phyloP scores from a whole-genome alignment of 2,329 filamentous ascomycete genomes.

The Beauveria australis region DNA sequence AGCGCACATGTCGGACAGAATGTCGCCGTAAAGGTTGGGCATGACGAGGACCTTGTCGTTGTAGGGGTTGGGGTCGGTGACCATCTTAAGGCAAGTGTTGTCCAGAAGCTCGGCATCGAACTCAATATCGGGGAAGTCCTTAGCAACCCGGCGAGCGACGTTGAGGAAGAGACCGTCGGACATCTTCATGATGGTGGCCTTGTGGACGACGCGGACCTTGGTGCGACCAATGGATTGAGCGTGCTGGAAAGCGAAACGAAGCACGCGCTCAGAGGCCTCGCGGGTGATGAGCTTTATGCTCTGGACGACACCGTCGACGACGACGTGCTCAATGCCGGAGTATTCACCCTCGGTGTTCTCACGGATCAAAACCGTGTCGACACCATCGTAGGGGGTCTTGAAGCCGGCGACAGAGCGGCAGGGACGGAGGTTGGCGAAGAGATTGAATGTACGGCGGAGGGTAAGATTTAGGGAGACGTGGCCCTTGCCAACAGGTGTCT shows the following conservation, averaged over 20 bases:
- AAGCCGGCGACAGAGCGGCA: slow-evolving; percentile 95
- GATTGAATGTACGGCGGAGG: slow-evolving; percentile 97
- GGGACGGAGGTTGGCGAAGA: slow-evolving; percentile 97
- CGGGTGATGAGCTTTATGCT: slow-evolving; percentile 99
- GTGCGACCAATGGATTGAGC: slow-evolving; percentile 86
- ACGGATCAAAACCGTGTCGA: slow-evolving; percentile 95
- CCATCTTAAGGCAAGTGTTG: slow-evolving; percentile 99
- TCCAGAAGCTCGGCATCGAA: slow-evolving; percentile 97
- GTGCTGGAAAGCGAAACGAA: slow-evolving; percentile 97
- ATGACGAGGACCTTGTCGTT: slow-evolving; percentile 98
- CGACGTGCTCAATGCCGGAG: slow-evolving; percentile 97
- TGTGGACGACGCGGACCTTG: slow-evolving; percentile 98
- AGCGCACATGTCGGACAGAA: slow-evolving; percentile 98
- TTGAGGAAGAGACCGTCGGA: slow-evolving; percentile 95
- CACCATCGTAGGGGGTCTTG: slow-evolving; percentile 97
- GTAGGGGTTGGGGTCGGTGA: slow-evolving; percentile 91
- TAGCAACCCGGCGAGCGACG: slow-evolving; percentile 75
- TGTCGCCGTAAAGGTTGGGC: slow-evolving; percentile 99
- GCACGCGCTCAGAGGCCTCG: slow-evolving; percentile 88
- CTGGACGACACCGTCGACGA: slow-evolving; percentile 96
- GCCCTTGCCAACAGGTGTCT: slow-evolving; percentile 96
- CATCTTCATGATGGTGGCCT: slow-evolving; percentile 99
- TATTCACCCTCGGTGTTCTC: slow-evolving; percentile 99
- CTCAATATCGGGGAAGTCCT: slow-evolving; percentile 92
- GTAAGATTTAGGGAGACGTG: slow-evolving; percentile 99